Evolutionary conservation across 2,329 filamentous ascomycete species (phyloP), one percentile per base, ranked within the genome.

Genomic region (Escovopsis sp.): DNA sequence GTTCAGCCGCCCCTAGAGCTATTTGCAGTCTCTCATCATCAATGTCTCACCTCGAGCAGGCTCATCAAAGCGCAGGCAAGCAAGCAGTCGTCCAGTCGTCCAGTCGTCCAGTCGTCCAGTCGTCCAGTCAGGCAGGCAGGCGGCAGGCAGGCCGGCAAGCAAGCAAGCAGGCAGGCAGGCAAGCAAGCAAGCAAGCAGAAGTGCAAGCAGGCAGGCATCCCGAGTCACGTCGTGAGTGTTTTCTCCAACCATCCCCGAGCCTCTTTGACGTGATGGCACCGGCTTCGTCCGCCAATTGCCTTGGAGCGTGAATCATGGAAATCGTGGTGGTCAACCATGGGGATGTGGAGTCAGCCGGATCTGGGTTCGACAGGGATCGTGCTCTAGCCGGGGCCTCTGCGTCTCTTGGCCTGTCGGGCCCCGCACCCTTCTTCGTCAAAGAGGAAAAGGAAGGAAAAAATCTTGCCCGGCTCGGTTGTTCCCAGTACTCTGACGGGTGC

Each of bases 221-320:
- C 21, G 21, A 25, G 21, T 25, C 21, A 25, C 21, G 21, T 25
- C 21, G 37, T 40, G 21, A 25, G 21, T 8, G 4, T 9, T 8
- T 11, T 25, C 8, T 25, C 21, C 8, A 25, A 25, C 11, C 21
- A 25, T 25, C 21, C 21, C 21, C 11, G 21, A 11, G n/a, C 9
- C 8, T 8, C 7, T 25, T 25, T 25, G 21, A 25, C 21, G 21
- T 11, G 21, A 11, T 25, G 21, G 9, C 21, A 25, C 21, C 11
- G 21, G 9, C 8, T 25, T 25, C 21, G 39, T 46, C 42, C 45
- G 47, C 49, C 49, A 53, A 54, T 54, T 48, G 45, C 39, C 36
- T 42, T 41, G 44, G 42, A 40, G 48, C 50, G 50, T 47, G 45
- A 49, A 25, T 25, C 21, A 25, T 25, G 21, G 21, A 8, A 25